Conservation (phyloP, 129 eudicot genomes). For the Centaurea solstitialis region DNA sequence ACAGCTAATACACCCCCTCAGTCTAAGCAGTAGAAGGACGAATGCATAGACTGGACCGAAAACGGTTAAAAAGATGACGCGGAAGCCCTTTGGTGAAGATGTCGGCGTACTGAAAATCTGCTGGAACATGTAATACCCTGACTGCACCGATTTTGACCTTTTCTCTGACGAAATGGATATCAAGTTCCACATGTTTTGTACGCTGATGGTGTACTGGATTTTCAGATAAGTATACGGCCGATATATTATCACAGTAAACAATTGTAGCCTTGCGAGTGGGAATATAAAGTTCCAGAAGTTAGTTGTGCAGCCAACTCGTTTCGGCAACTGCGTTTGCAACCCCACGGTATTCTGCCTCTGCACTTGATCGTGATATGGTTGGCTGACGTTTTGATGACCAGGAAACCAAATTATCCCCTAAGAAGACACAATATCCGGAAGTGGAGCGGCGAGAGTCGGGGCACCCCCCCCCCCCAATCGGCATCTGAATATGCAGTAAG, state of each 20-base stretch:
- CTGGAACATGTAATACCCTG: background rate
- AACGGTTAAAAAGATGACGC: background rate
- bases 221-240: background rate
- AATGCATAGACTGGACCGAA: background rate
- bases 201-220: background rate
- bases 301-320: too few relatives aligned
- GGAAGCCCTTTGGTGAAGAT: slow-evolving; percentile 1
- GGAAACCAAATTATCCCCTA: too few relatives aligned
- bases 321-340: too few relatives aligned
- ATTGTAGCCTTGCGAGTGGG: slow-evolving; percentile 7
- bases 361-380: too few relatives aligned
- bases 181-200: background rate
- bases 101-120: slow-evolving; percentile 1
- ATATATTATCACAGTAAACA: background rate
- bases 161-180: slow-evolving; percentile 1
- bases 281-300: background rate
- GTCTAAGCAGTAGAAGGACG: background rate
- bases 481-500: background rate
- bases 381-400: too few relatives aligned
- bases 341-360: too few relatives aligned
- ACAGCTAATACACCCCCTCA: background rate
- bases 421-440: too few relatives aligned
- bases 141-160: background rate
- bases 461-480: background rate
- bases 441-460: too few relatives aligned